phyloP scores from a whole-genome alignment of 306 rosid genomes.

The Cucurbita ficifolia region DNA sequence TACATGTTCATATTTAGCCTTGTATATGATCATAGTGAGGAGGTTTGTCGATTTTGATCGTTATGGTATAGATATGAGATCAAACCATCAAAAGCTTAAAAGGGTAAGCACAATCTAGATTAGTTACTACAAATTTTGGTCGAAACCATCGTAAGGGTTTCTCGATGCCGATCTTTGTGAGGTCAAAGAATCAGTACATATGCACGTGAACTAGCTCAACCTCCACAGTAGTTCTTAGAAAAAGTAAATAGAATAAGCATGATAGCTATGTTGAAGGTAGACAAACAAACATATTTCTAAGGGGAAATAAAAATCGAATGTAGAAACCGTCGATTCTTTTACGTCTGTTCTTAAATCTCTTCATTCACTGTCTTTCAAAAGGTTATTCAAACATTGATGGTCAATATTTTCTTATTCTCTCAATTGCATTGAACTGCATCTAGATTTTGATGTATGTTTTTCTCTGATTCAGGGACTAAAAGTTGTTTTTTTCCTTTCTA shows the following conservation, averaged over 20 bases:
- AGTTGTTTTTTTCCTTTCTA: neutral
- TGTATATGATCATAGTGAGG: neutral
- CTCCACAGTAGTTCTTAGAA: neutral
- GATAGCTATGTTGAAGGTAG: neutral
- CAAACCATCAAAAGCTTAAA: neutral
- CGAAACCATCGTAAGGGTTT: neutral
- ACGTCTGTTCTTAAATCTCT: neutral
- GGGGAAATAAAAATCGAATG: neutral
- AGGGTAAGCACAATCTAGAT: neutral
- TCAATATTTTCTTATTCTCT: neutral
- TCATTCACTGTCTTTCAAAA: neutral
- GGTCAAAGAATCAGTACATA: neutral
- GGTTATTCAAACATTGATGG: neutral
- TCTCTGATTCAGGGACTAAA: neutral
- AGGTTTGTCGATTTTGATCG: neutral
- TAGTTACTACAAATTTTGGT: neutral
- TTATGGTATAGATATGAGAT: neutral
- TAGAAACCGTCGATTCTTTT: neutral
- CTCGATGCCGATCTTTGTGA: neutral
- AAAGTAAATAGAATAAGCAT: conserved; percentile 1
- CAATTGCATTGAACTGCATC: conserved; percentile 5
- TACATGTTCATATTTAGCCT: neutral
- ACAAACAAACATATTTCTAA: neutral
- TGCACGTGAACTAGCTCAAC: neutral
- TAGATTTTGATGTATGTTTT: neutral